These are phyloP conservation scores for Penicillium bialowiezense DNA, from an alignment of 495 filamentous ascomycete genomes.

Conservation along the genomic window DNA sequence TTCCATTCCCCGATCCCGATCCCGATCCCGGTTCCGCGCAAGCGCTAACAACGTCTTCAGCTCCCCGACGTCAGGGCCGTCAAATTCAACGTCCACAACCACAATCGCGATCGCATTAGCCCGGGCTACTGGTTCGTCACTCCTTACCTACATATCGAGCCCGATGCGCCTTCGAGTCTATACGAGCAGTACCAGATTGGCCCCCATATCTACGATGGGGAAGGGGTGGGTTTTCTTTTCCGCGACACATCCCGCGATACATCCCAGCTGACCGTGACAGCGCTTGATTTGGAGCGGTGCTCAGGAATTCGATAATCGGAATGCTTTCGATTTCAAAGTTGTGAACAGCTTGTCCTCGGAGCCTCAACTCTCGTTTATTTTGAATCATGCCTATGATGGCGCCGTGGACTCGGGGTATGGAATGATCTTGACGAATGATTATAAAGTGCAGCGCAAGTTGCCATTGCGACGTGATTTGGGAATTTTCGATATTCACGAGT, in stretches of 20 bases:
- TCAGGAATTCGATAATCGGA: conserved; percentile 29
- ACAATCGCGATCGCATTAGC: conserved; percentile 22
- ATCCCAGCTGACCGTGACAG: conserved; percentile 19
- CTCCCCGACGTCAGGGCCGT: conserved; percentile 28
- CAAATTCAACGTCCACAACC: conserved; percentile 29
- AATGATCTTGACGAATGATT: conserved; percentile 28
- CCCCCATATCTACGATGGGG: conserved; percentile 38
- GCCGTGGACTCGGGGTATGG: conserved; percentile 25
- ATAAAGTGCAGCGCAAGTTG: conserved; percentile 32
- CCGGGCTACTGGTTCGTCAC: conserved; percentile 39
- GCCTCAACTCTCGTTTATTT: conserved; percentile 42
- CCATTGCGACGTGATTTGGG: conserved; percentile 30
- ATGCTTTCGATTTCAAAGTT: conserved; percentile 38
- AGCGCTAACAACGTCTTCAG: conserved; percentile 14
- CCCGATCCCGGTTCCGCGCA: too few relatives aligned
- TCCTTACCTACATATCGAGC: conserved; percentile 27
- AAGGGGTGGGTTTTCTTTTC: conserved; percentile 27
- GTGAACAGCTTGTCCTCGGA: conserved; percentile 26
- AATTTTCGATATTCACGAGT: conserved; percentile 45
- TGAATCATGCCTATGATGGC: conserved; percentile 29
- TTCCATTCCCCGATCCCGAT: not conserved
- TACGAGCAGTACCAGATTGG: conserved; percentile 35
- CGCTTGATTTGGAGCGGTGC: conserved; percentile 33
- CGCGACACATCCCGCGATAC: not conserved
- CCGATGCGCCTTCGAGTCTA: conserved; percentile 20